Base-by-base conservation (phyloP, 2,329 filamentous ascomycete species). In the Alternaria longipes region DNA sequence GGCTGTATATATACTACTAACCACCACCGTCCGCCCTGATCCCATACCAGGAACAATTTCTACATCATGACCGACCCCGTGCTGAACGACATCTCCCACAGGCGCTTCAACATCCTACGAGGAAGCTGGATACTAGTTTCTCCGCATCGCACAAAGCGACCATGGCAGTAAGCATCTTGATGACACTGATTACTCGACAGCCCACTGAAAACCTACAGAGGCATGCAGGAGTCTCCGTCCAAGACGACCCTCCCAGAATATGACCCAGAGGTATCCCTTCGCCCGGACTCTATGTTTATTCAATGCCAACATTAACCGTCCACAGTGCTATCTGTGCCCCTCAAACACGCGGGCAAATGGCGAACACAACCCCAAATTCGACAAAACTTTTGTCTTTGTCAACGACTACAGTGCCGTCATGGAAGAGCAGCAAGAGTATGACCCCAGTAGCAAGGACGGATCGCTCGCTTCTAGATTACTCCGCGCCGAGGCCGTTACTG, bases 361-460 rank as follows among this genome's bases (percentile, higher is more conserved):
- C 56, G 93, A 95, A 73, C 78, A 80, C 62, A 99, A 99, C 73
- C 94, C 95, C 1, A 84, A 91, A 55, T 99, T 98, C 76, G 85
- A 91, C 54, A 88, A 88, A 73, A 97, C 93, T 0, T 98, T 96
- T 77, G 90, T 94, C 40, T 99, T 99, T 74, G 91, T 98, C 69
- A 99, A 99, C 74, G 95, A 99, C 79, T 99, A 95, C 81, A 96
- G 93, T 73, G 95, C 95, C 2, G 94, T 99, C 52, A 97, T 97
- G 81, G 94, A 97, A 80, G 85, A 91, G 65, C 95, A 99, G 79
- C 89, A 90, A 30, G 89, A 92, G 49, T 99, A 98, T 79, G 80
- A 82, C 20, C 82, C 82, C 14, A 78, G 82, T 22, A 78, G 81
- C n/a, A 77, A 83, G 59, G 79, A 82, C 72, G 83, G 82, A 64